Evolutionary conservation across 1,284 basidiomycete species (phyloP), one percentile per base, ranked within the genome.

Genomic region (Puccinia horiana): DNA sequence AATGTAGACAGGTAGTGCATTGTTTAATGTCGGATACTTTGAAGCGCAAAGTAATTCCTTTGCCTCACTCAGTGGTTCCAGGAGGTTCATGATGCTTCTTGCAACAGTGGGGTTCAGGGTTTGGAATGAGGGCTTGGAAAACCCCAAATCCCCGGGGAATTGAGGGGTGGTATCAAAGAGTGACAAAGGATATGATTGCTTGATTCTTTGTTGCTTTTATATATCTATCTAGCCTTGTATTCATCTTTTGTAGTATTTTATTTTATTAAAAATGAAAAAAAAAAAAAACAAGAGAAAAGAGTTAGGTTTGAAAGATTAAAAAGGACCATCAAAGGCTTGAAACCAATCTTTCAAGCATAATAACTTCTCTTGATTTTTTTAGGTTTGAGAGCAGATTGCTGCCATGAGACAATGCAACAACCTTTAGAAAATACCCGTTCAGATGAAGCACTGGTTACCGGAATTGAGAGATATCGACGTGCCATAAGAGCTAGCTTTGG

Each of bases 1-100:
- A n/a, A n/a, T n/a, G 49, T 73, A 73, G 1, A 73, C 32, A 0
- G 18, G 49, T 11, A 73, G 49, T 0, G 47, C 26, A 2, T 37
- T 73, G 49, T 73, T 73, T 0, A 73, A 18, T 16, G 47, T 73
- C 1, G 49, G 32, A 70, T 47, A 70, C 26, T 70, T 70, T 11
- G 49, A 52, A 20, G 29, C 49, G 26, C 49, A 73, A 18, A 73
- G 32, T 4, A 73, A 2, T 11, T 73, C n/a, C 4, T 26, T 73
- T 52, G 47, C 70, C n/a, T 52, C n/a, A 18, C 47, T 54, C 0
- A 54, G 70, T 23, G 70, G 47, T 29, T 54, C 49, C 20, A 73
- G 70, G 2, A 54, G 32, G n/a, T 52, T 54, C 32, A 37, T 73
- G 2, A 73, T 73, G 1, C 37, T 54, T 35, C 20, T 23, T 35